phyloP scores from a whole-genome alignment of 345 rosid genomes.

The Eutrema heterophyllum region DNA sequence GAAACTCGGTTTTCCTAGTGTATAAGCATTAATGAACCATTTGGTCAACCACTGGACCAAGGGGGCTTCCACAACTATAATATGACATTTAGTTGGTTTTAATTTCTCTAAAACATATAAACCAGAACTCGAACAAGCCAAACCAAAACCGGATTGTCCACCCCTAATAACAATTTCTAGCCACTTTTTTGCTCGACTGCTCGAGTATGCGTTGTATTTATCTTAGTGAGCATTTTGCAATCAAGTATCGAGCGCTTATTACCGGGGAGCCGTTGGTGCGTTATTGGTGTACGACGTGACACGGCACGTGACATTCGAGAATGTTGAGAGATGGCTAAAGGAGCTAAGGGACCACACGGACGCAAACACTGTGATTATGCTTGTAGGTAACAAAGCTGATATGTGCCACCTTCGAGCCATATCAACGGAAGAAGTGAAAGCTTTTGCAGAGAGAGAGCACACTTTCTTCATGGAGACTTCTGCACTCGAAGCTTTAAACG shows the following conservation, averaged over 20 bases:
- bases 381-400: constrained; percentile 86
- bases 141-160: background rate
- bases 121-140: background rate
- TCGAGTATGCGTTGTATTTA: background rate
- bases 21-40: no score
- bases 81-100: background rate
- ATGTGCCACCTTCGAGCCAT: constrained; percentile 69
- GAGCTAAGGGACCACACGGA: constrained; percentile 82
- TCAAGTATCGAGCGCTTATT: constrained; percentile 67
- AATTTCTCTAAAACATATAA: background rate
- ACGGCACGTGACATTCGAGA: constrained; percentile 75
- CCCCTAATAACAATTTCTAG: background rate
- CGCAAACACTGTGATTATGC: constrained; percentile 75
- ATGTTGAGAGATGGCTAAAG: constrained; percentile 79
- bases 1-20: no score
- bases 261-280: constrained; percentile 85
- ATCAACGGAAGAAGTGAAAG: constrained; percentile 49
- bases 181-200: background rate
- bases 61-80: no score
- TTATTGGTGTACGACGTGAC: constrained; percentile 77
- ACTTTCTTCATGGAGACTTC: constrained; percentile 84
- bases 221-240: background rate
- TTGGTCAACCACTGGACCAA: no score
- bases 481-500: constrained; percentile 70
- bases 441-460: constrained; percentile 62